Base-by-base conservation (phyloP, 176 grass and related monocot genomes). In the Thalia dealbata region DNA sequence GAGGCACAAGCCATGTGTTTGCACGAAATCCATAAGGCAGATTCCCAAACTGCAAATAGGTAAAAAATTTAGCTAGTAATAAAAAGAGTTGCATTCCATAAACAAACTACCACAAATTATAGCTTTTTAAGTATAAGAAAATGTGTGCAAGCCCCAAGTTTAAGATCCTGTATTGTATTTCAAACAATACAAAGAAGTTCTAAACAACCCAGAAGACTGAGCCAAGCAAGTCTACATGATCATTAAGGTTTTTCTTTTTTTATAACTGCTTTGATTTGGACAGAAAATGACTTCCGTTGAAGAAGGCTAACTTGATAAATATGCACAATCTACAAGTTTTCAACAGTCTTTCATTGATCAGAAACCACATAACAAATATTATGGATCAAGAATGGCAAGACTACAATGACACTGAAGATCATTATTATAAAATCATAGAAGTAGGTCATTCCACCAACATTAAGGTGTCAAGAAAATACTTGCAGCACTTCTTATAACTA, bases 1-100 rank as follows among this genome's bases (percentile, higher is more conserved):
- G 95, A 67, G 90, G 95, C 80, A 99, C 90, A 69, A 99, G 85
- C 95, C 95, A 99, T 62, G 95, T 99, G 75, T 99, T 99, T 73
- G 95, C 90, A 75, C 90, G 95, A 81, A 91, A 99, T 61, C 95
- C 87, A 65, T 88, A 99, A 66, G 95, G 95, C 67, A 93, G 87
- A 79, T 99, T 99, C 79, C 95, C 95, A 88, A 99, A 99, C 95
- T 99, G 79, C 80, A 92, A 79, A 72, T 70, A 28, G 70, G 56
- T 44, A 7, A 25, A 12, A 62, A 18, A 46, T 25, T 1, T 62
- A 45, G 18, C 4, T 50, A 52, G 11, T 9, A 24, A 6, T 61
- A 24, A 61, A 16, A 8, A 61, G 9, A 24, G n/a, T 61, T 61
- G n/a, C 56, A 10, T 61, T 9, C 0, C 56, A 21, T 10, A 64